These are phyloP conservation scores for Xylaria sp. DNA, from an alignment of 2,329 filamentous ascomycete genomes.

Conservation along the genomic window DNA sequence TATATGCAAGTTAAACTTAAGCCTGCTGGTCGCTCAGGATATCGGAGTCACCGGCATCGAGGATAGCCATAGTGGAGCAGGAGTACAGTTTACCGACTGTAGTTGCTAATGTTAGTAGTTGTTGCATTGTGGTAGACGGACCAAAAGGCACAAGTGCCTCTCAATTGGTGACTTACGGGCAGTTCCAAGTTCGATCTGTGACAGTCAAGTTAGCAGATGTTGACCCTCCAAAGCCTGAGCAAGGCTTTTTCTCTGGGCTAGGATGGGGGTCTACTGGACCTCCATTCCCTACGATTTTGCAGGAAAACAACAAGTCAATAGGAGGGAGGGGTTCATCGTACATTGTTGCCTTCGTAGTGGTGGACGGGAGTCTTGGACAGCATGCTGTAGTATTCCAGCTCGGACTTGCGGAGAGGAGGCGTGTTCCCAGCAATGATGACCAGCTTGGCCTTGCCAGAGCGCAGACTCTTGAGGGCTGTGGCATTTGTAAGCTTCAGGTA, in stretches of 20 bases:
- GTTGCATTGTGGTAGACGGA: background rate
- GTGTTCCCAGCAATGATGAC: conserved; percentile 97
- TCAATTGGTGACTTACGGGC: conserved; percentile 34
- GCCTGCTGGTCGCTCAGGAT: conserved; percentile 84
- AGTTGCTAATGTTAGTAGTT: conserved; percentile 31
- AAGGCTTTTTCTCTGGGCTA: conserved; percentile 91
- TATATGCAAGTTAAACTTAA: conserved; percentile 56
- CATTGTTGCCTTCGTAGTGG: conserved; percentile 99
- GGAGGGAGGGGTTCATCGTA: conserved; percentile 67
- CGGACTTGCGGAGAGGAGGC: conserved; percentile 95
- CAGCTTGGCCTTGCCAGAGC: conserved; percentile 97
- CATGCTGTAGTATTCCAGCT: conserved; percentile 90
- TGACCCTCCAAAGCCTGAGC: conserved; percentile 87
- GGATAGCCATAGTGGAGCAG: conserved; percentile 95
- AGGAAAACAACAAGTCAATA: conserved; percentile 18
- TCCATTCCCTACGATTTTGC: conserved; percentile 27
- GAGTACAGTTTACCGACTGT: conserved; percentile 98
- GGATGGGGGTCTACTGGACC: conserved; percentile 26
- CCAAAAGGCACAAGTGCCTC: background rate
- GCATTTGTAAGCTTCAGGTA: conserved; percentile 23
- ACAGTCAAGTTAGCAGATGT: conserved; percentile 63
- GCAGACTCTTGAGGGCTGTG: conserved; percentile 79
- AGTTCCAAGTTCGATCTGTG: conserved; percentile 95
- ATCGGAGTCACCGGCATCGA: conserved; percentile 98
- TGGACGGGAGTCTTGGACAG: conserved; percentile 93